Conservation (phyloP, 768 basidiomycete genomes). For the Lentinula edodes region DNA sequence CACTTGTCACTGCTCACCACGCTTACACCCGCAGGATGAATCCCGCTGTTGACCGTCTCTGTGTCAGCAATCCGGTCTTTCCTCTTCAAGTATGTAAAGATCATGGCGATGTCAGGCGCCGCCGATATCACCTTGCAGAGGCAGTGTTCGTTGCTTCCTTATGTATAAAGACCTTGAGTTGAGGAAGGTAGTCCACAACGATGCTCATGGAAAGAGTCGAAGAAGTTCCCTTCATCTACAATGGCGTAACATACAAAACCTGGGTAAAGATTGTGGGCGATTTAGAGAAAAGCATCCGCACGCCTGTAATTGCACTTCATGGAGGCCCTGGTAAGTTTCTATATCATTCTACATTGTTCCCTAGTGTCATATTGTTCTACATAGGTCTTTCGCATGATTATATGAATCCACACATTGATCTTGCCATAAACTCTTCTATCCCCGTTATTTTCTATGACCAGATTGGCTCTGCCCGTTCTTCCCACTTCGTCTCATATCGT, state of each 20-base stretch:
- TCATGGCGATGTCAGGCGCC: not conserved
- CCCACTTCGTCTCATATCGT: constrained; percentile 25
- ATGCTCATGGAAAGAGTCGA: not conserved
- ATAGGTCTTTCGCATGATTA: constrained; percentile 9
- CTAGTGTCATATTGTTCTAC: not conserved
- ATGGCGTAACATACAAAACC: not conserved
- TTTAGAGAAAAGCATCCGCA: not conserved
- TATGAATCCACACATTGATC: not conserved
- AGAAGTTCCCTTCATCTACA: not conserved
- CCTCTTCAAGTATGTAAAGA: not conserved
- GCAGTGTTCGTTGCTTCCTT: too few relatives aligned
- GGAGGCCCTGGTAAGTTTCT: constrained; percentile 36
- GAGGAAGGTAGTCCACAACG: not conserved
- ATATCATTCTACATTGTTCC: not conserved
- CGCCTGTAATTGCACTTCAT: constrained; percentile 37
- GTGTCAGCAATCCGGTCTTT: not conserved
- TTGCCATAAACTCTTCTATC: constrained; percentile 17
- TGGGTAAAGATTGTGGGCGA: not conserved
- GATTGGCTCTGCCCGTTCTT: constrained; percentile 39
- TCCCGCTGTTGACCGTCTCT: not conserved
- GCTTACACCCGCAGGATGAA: too few relatives aligned
- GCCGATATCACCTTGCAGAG: too few relatives aligned
- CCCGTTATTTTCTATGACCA: constrained; percentile 50
- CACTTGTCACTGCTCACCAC: too few relatives aligned
- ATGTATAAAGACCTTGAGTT: too few relatives aligned